Evolutionary conservation across 805 yeast species (phyloP).

Genomic region (Myxozyma neotropica): DNA sequence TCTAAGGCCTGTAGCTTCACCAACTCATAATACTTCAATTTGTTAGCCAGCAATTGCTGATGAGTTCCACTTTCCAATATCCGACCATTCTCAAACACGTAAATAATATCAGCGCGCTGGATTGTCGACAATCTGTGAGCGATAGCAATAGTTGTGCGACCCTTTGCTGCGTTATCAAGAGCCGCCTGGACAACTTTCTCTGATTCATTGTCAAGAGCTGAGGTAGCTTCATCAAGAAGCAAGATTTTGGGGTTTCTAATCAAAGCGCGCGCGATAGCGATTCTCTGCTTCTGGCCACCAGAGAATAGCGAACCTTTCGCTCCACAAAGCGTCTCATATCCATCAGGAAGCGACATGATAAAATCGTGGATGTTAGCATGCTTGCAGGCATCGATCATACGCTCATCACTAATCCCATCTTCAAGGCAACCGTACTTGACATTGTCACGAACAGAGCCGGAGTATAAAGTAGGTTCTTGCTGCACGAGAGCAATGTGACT

Average conservation of each 20-base stretch:
- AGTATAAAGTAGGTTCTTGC: slow-evolving; percentile 65
- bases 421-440: slow-evolving; percentile 49
- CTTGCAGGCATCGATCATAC: slow-evolving; percentile 48
- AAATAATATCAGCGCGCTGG: slow-evolving; percentile 54
- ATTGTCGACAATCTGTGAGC: slow-evolving; percentile 73
- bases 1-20: slow-evolving; percentile 50
- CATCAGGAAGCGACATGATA: slow-evolving; percentile 56
- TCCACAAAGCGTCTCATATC: slow-evolving; percentile 54
- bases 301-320: slow-evolving; percentile 55
- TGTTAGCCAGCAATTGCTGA: slow-evolving; percentile 46
- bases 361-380: slow-evolving; percentile 58
- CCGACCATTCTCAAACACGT: slow-evolving; percentile 56
- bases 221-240: slow-evolving; percentile 61
- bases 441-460: slow-evolving; percentile 78
- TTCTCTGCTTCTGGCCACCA: slow-evolving; percentile 67
- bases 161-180: slow-evolving; percentile 57
- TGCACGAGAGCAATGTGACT: slow-evolving; percentile 62
- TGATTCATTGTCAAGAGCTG: slow-evolving; percentile 59
- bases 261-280: slow-evolving; percentile 65
- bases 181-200: slow-evolving; percentile 69
- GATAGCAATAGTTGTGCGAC: slow-evolving; percentile 71
- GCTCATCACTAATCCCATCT: slow-evolving; percentile 44
- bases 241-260: slow-evolving; percentile 58
- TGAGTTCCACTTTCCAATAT: slow-evolving; percentile 57
- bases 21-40: slow-evolving; percentile 46